These are phyloP conservation scores for Gossypioides kirkii DNA, from an alignment of 345 rosid species.

Conservation along the genomic window DNA sequence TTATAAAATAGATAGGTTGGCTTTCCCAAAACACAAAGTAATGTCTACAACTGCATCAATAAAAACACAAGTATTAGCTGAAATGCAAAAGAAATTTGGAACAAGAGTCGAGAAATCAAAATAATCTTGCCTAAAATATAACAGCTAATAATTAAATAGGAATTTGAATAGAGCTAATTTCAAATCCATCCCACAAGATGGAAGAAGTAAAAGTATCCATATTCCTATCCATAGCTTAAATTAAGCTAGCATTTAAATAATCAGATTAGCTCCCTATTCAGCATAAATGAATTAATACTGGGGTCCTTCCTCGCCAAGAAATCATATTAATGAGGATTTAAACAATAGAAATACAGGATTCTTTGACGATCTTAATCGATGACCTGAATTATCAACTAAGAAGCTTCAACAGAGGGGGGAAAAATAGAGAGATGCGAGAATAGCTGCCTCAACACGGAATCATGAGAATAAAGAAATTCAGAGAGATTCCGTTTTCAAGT, in stretches of 20 bases:
- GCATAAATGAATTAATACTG: neutral
- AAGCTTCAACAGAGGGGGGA: neutral
- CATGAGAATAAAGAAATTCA: constrained; percentile 1
- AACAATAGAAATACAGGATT: neutral
- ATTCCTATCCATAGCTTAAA: neutral
- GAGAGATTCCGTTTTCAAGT: neutral
- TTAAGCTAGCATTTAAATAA: neutral
- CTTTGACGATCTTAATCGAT: neutral
- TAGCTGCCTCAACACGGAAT: neutral
- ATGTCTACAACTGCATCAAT: neutral
- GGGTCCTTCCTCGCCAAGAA: neutral
- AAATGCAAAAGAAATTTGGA: neutral
- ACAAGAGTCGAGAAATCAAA: neutral
- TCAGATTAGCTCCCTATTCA: neutral
- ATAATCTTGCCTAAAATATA: neutral
- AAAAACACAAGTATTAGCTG: neutral
- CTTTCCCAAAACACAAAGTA: neutral
- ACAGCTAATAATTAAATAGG: neutral
- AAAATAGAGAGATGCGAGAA: neutral
- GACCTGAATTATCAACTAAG: neutral
- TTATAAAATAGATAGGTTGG: neutral
- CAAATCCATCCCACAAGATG: neutral
- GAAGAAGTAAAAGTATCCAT: neutral
- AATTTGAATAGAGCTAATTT: neutral
- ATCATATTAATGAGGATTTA: neutral